Evolutionary conservation across 2,329 filamentous ascomycete species (phyloP).

Genomic region (Neonectria sp.): DNA sequence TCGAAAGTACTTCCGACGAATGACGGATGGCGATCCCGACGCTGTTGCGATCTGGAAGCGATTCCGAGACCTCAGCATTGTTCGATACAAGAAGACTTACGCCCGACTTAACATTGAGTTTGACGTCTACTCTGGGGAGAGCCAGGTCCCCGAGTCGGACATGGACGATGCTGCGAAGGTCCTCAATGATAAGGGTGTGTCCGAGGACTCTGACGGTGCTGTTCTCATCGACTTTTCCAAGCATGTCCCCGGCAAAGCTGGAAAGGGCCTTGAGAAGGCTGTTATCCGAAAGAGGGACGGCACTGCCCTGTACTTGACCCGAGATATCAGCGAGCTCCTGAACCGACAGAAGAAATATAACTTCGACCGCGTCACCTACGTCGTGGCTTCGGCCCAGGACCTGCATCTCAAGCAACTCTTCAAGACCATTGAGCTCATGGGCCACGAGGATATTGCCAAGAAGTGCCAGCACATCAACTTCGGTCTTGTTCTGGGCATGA

Average conservation of each 20-base stretch:
- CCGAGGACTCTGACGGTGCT: constrained; percentile 80
- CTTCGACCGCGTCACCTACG: constrained; percentile 87
- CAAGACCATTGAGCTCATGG: constrained; percentile 83
- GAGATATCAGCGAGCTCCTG: constrained; percentile 82
- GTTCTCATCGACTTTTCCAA: constrained; percentile 81
- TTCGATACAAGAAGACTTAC: constrained; percentile 77
- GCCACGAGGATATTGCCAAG: constrained; percentile 75
- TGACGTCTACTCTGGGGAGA: constrained; percentile 81
- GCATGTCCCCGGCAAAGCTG: constrained; percentile 75
- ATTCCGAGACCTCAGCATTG: constrained; percentile 78
- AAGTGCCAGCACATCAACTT: constrained; percentile 85
- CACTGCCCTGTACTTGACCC: constrained; percentile 83
- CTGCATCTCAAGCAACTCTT: constrained; percentile 82
- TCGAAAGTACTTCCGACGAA: constrained; percentile 78
- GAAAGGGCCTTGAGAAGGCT: constrained; percentile 79
- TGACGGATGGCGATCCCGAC: constrained; percentile 76
- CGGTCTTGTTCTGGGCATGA: constrained; percentile 80
- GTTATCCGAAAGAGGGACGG: constrained; percentile 82
- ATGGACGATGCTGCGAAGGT: constrained; percentile 76
- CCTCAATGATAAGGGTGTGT: constrained; percentile 75
- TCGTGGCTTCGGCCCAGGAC: constrained; percentile 81
- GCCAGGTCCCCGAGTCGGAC: constrained; percentile 75
- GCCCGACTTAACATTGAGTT: constrained; percentile 80
- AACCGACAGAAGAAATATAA: constrained; percentile 74
- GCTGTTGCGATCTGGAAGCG: constrained; percentile 75